Evolutionary conservation across 768 basidiomycete species (phyloP).

Genomic region (Neoboletus brunneissimus): DNA sequence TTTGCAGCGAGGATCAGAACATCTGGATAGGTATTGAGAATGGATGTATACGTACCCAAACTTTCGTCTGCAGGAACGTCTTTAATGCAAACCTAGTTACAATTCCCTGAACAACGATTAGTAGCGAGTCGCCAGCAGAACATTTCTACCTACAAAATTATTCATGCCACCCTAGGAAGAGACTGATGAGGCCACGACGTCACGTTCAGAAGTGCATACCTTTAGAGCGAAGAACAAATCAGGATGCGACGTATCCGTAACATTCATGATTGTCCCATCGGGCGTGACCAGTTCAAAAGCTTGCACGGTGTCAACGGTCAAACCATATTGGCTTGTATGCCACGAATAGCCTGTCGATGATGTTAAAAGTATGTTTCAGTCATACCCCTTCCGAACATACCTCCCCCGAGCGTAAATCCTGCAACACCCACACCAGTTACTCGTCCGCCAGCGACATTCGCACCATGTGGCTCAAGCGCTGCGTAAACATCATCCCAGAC

Average conservation of each 20-base stretch:
- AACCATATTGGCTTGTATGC: conserved; percentile 58
- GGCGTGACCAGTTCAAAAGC: conserved; percentile 53
- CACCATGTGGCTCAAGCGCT: conserved; percentile 42
- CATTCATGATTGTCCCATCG: conserved; percentile 39
- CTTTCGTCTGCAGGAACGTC: conserved; percentile 50
- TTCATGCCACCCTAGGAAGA: conserved; percentile 53
- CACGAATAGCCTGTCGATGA: conserved; percentile 32
- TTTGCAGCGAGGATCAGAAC: conserved; percentile 15
- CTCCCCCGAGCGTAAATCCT: conserved; percentile 58
- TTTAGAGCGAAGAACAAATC: conserved; percentile 28
- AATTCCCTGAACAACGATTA: conserved; percentile 41
- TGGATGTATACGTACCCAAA: conserved; percentile 51
- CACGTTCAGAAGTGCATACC: conserved; percentile 18
- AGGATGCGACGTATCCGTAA: not conserved
- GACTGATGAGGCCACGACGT: not conserved
- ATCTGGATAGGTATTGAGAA: not conserved
- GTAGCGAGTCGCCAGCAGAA: not conserved
- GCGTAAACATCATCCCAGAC: conserved; percentile 68
- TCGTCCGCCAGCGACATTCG: conserved; percentile 56
- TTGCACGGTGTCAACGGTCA: conserved; percentile 54
- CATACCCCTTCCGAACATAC: conserved; percentile 15
- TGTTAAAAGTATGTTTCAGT: not conserved
- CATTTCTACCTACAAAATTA: conserved; percentile 44
- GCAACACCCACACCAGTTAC: conserved; percentile 57
- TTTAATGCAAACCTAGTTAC: conserved; percentile 57